Percentiles rank a stretch among this genome's conserved stretches.
phyloP scores from a whole-genome alignment of 768 basidiomycete genomes.

The Hebeloma cylindrosporum region DNA sequence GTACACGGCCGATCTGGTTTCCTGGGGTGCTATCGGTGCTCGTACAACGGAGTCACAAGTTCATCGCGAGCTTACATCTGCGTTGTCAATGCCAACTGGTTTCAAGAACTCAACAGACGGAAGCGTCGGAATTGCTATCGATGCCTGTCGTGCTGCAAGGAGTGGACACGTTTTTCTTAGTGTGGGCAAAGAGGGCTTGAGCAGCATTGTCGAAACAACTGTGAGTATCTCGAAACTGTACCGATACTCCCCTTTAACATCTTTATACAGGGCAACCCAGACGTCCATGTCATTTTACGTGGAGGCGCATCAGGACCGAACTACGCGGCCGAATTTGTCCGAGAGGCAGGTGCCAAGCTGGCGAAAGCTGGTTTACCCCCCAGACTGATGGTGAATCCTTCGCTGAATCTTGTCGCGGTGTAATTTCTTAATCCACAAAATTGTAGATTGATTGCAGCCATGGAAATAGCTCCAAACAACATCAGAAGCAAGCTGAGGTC shows the following conservation, averaged over 20 bases:
- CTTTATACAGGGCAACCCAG: constrained; percentile 71
- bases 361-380: constrained; percentile 73
- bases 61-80: constrained; percentile 84
- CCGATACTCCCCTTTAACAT: constrained; percentile 4
- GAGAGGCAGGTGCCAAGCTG: constrained; percentile 71
- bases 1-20: constrained; percentile 86
- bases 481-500: constrained; percentile 84
- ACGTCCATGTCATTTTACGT: constrained; percentile 92
- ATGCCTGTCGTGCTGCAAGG: constrained; percentile 92
- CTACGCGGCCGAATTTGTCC: constrained; percentile 77
- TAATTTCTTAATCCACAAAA: not conserved
- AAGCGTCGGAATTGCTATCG: constrained; percentile 85
- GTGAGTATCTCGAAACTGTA: constrained; percentile 36
- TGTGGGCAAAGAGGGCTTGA: constrained; percentile 95
- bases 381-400: constrained; percentile 77
- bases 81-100: constrained; percentile 92
- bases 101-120: constrained; percentile 99
- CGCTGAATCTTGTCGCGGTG: constrained; percentile 7
- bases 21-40: constrained; percentile 97
- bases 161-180: constrained; percentile 93
- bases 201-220: constrained; percentile 93
- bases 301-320: constrained; percentile 91
- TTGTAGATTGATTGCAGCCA: constrained; percentile 93
- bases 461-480: constrained; percentile 92
- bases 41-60: constrained; percentile 93